phyloP scores from a whole-genome alignment of 1,284 basidiomycete species.

The Boletus semigastroideus region DNA sequence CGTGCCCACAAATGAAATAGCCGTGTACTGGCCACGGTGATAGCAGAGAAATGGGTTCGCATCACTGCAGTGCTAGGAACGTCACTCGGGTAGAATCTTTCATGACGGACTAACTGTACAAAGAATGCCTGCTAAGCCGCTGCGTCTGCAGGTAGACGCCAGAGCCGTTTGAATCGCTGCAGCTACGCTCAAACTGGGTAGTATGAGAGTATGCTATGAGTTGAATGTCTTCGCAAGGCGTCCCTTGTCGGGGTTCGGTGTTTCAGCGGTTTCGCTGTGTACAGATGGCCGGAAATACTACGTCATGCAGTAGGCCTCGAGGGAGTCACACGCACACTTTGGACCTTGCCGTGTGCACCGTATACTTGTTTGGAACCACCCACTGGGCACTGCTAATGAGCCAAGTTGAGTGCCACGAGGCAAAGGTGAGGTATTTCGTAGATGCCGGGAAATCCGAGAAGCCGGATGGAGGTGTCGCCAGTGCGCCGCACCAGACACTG shows the following conservation, averaged over 20 bases:
- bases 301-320: constrained; percentile 23
- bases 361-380: constrained; percentile 13
- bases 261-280: background rate
- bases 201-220: too few relatives aligned
- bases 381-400: constrained; percentile 12
- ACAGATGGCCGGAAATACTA: background rate
- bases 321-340: constrained; percentile 22
- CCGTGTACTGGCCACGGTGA: constrained; percentile 17
- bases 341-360: constrained; percentile 20
- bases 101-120: constrained; percentile 14
- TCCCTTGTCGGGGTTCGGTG: background rate
- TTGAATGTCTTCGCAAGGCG: constrained; percentile 1
- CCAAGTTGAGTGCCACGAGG: constrained; percentile 18
- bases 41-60: constrained; percentile 9
- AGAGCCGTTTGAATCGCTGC: background rate
- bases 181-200: background rate
- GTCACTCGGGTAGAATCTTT: constrained; percentile 5
- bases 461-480: background rate
- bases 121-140: background rate
- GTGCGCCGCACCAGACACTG: background rate
- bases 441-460: constrained; percentile 6
- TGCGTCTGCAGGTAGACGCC: background rate
- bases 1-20: constrained; percentile 18
- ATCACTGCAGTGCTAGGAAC: constrained; percentile 25
- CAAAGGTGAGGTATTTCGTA: constrained; percentile 12